Conservation (phyloP, 192 early-diverging fungal genomes). For the Dimargaris verticillata region DNA sequence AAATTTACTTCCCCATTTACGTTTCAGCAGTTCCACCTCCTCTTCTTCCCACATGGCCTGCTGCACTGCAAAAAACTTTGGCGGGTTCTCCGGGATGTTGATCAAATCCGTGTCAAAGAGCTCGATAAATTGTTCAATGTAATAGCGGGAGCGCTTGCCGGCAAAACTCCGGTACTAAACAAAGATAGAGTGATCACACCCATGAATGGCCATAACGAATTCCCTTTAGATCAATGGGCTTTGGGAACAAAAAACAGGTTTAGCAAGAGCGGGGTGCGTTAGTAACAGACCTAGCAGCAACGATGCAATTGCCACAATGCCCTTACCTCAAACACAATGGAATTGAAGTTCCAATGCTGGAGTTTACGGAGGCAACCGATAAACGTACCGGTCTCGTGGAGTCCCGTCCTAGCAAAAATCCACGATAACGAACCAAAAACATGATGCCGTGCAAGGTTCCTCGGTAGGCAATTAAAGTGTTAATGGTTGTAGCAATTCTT, state of each 20-base stretch:
- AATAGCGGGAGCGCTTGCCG: slow-evolving; percentile 66
- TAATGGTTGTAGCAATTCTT: too few species aligned
- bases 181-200: not conserved
- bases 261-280: too few species aligned
- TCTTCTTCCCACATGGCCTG: slow-evolving; percentile 38
- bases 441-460: too few species aligned
- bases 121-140: slow-evolving; percentile 91
- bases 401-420: slow-evolving; percentile 44
- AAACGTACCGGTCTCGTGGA: slow-evolving; percentile 84
- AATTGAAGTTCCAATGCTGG: slow-evolving; percentile 93
- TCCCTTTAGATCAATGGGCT: not conserved
- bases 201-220: not conserved
- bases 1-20: too few species aligned
- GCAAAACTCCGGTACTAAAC: slow-evolving; percentile 74
- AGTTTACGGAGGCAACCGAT: slow-evolving; percentile 86
- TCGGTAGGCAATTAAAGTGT: too few species aligned
- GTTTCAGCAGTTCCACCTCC: slow-evolving; percentile 4
- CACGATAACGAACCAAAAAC: too few species aligned
- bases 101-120: slow-evolving; percentile 86
- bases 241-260: too few species aligned
- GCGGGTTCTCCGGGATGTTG: slow-evolving; percentile 57
- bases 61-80: slow-evolving; percentile 66
- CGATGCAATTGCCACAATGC: too few species aligned
- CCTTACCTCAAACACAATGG: slow-evolving; percentile 77
- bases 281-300: too few species aligned